Conservation (phyloP, 192 early-diverging fungal genomes). For the Podila verticillata region DNA sequence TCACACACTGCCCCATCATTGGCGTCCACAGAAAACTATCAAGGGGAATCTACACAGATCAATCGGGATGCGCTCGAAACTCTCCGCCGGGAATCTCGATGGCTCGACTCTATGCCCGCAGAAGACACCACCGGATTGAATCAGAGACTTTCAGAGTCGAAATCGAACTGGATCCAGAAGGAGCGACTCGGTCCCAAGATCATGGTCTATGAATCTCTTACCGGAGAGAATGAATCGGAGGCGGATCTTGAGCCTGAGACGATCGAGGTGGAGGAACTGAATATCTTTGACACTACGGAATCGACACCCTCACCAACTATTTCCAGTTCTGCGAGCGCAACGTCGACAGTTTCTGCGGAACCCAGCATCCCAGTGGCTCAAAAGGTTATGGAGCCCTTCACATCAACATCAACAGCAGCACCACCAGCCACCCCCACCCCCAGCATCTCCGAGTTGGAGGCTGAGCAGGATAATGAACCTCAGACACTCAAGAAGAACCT, state of each 20-base stretch:
- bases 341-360: background rate
- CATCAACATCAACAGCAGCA: background rate
- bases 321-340: background rate
- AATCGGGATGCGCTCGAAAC: slow-evolving; percentile 37
- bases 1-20: background rate
- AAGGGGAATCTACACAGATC: background rate
- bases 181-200: slow-evolving; percentile 39
- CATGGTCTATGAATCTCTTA: slow-evolving; percentile 27
- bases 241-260: background rate
- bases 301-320: background rate
- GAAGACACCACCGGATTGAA: slow-evolving; percentile 44
- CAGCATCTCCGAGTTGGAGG: background rate
- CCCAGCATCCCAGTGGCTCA: background rate
- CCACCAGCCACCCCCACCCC: background rate
- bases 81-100: slow-evolving; percentile 29
- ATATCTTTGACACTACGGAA: background rate
- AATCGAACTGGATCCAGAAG: slow-evolving; percentile 9
- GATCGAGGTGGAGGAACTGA: background rate
- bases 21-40: background rate
- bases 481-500: slow-evolving; percentile 36
- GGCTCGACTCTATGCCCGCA: slow-evolving; percentile 33
- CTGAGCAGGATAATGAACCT: background rate
- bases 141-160: background rate
- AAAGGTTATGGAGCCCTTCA: background rate
- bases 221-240: background rate